Percentiles rank a stretch among this genome's conserved stretches.
These are phyloP conservation scores for Exophiala mesophila DNA, from an alignment of 2,329 filamentous ascomycete genomes.

Conservation along the genomic window DNA sequence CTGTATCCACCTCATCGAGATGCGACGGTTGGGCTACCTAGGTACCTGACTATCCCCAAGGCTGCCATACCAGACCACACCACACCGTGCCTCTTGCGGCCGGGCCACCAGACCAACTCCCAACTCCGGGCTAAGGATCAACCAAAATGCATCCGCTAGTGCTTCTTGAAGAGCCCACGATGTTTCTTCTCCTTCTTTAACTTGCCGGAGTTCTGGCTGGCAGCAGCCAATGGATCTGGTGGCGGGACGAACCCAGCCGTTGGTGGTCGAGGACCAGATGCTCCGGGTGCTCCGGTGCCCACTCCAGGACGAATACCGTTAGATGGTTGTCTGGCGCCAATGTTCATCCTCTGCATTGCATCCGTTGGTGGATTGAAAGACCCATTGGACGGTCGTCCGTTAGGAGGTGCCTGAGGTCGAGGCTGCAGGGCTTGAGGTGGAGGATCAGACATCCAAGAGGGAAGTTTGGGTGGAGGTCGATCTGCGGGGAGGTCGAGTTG, in stretches of 20 bases:
- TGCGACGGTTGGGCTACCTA: too few relatives aligned
- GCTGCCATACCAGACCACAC: too few relatives aligned
- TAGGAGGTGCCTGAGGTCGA: constrained; percentile 18
- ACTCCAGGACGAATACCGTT: constrained; percentile 27
- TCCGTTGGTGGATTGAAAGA: constrained; percentile 15
- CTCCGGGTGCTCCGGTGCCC: constrained; percentile 2
- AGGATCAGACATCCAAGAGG: constrained; percentile 68
- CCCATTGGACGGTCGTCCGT: constrained; percentile 11
- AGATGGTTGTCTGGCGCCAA: constrained; percentile 24
- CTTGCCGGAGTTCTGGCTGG: constrained; percentile 26
- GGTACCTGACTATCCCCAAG: too few relatives aligned
- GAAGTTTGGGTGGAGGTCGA: constrained; percentile 72
- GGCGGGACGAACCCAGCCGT: constrained; percentile 54
- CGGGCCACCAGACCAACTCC: too few relatives aligned
- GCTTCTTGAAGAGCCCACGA: constrained; percentile 31
- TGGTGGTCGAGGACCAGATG: constrained; percentile 21
- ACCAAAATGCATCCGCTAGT: constrained; percentile 8
- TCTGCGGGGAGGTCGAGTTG: constrained; percentile 77
- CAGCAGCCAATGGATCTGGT: constrained; percentile 7
- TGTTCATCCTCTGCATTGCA: constrained; percentile 25
- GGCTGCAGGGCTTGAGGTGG: constrained; percentile 37
- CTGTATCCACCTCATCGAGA: constrained; percentile 1
- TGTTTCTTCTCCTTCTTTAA: constrained; percentile 60
- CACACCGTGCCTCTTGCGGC: too few relatives aligned
- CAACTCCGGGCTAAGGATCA: constrained; percentile 22